Conservation (phyloP, 2,329 filamentous ascomycete species). For the Ceratocystis cacaofunesta region DNA sequence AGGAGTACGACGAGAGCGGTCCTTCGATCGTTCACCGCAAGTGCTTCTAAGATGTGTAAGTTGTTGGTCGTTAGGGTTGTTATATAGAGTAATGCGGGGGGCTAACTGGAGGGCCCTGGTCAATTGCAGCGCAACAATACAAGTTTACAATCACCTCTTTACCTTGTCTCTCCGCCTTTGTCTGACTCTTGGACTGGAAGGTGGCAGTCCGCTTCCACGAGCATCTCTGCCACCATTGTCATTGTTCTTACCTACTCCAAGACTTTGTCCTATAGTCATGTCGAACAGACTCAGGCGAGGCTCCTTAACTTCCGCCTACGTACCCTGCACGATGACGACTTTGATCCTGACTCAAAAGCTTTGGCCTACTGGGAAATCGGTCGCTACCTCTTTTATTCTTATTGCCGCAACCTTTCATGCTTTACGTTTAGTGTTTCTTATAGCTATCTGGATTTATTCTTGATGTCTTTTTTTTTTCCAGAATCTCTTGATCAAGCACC, state of each 20-base stretch:
- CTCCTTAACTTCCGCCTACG: neutral
- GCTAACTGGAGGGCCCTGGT: conserved; percentile 20
- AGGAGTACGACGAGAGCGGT: conserved; percentile 99
- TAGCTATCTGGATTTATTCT: conserved; percentile 12
- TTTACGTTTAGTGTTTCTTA: conserved; percentile 8
- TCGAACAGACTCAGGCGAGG: neutral
- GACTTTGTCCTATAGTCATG: neutral
- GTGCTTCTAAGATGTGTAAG: conserved; percentile 83
- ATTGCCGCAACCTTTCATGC: conserved; percentile 27
- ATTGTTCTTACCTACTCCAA: neutral
- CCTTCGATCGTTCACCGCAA: conserved; percentile 99
- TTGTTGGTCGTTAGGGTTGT: conserved; percentile 12
- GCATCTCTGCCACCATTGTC: neutral
- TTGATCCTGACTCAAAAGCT: conserved; percentile 16
- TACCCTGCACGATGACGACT: conserved; percentile 10
- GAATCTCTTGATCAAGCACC: too few species aligned
- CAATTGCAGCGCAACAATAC: conserved; percentile 21
- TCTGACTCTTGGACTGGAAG: neutral
- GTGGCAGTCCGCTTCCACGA: neutral
- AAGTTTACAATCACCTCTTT: conserved; percentile 22
- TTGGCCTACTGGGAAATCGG: conserved; percentile 13
- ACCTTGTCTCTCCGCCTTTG: conserved; percentile 13
- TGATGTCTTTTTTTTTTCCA: conserved; percentile 8
- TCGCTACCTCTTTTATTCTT: conserved; percentile 8
- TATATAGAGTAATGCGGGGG: neutral